Base-by-base conservation (phyloP, 495 filamentous ascomycete genomes). In the Geoglossum glabrum region DNA sequence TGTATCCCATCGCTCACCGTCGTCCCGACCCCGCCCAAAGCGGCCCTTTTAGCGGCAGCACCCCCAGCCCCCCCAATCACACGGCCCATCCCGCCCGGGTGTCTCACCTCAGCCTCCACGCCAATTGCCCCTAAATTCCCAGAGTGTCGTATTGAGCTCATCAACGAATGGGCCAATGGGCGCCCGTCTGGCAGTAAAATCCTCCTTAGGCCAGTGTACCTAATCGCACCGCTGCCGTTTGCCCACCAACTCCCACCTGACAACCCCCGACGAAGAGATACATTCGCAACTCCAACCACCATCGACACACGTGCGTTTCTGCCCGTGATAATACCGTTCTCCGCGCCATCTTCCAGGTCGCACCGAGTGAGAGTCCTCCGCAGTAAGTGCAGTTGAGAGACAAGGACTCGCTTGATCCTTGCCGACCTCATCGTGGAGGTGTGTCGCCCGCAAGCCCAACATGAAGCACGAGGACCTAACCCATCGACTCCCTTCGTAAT, bases 191-290 rank as follows among this genome's bases (percentile, higher is more conserved):
- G 11, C 21, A 10, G 7, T 50, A 21, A 25, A 28, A 50, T 50
- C 26, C 49, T 52, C 49, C 49, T 52, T 52, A 52, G 49, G 25
- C 49, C 49, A 52, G 49, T 52, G 49, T 52, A 52, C 49, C 49
- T 52, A 52, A 52, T 52, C 49, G 49, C 49, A 28, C 40, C 40
- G 23, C 17, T 27, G 11, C 49, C 49, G 49, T 30, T 52, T 52
- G 49, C 49, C 49, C 49, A 52, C 49, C 49, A n/a, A 17, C 49
- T 52, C 49, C n/a, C 49, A 52, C 21, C 49, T 52, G 49, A n/a
- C 49, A 31, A 52, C 49, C 25, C 17, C 25, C 10, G 30, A 11
- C 26, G 26, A 30, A 52, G 17, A 52, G 46, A 50, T 21, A 3
- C 11, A 23, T 26, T 15, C 49, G 9, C 21, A 31, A 27, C 28